A percentile compares a stretch with the other conserved stretches of the same genome.
Evolutionary conservation across 805 yeast genomes (phyloP).

Genomic region (Trichomonascus vanleenenianus): DNA sequence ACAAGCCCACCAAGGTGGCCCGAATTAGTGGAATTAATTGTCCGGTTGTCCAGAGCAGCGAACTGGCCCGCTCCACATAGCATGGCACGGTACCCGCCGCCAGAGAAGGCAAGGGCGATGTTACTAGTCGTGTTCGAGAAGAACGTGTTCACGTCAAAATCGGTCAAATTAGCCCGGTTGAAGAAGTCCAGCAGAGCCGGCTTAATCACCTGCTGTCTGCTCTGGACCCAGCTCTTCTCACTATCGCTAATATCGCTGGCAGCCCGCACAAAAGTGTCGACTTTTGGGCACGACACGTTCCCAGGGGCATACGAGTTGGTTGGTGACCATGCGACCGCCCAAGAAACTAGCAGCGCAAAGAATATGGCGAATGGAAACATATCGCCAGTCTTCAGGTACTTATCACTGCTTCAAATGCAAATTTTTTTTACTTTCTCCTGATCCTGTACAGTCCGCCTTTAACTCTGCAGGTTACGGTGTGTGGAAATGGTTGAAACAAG

Average conservation of each 20-base stretch:
- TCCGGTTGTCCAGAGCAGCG: slow-evolving; percentile 70
- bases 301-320: slow-evolving; percentile 41
- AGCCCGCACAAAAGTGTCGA: slow-evolving; percentile 23
- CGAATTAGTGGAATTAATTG: slow-evolving; percentile 41
- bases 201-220: slow-evolving; percentile 29
- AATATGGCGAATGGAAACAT: not conserved
- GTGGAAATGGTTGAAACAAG: no score
- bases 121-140: slow-evolving; percentile 24
- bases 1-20: slow-evolving; percentile 64
- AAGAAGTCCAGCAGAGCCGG: slow-evolving; percentile 39
- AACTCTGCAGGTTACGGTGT: no score
- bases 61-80: slow-evolving; percentile 76
- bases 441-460: no score
- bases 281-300: slow-evolving; percentile 36
- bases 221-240: slow-evolving; percentile 26
- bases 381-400: no score
- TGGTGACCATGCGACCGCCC: slow-evolving; percentile 23
- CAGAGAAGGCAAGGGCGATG: slow-evolving; percentile 52
- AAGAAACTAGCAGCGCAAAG: not conserved
- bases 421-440: no score
- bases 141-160: slow-evolving; percentile 36
- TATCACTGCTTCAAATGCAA: no score
- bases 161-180: slow-evolving; percentile 37
- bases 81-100: slow-evolving; percentile 92
- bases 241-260: slow-evolving; percentile 24